Evolutionary conservation across 1,284 basidiomycete genomes (phyloP).

Genomic region (Malassezia nana): DNA sequence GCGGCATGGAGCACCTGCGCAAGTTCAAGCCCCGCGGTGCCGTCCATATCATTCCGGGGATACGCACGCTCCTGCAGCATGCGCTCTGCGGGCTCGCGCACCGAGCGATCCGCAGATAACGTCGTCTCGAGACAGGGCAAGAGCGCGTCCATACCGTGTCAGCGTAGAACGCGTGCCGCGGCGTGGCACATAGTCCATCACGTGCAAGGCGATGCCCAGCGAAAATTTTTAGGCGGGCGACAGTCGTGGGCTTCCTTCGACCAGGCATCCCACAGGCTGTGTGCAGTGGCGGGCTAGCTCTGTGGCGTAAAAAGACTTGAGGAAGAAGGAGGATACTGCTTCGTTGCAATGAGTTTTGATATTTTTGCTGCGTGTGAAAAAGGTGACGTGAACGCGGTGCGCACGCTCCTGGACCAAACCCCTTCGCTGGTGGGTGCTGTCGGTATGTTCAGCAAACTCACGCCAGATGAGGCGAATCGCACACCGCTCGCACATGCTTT

Average conservation of each 20-base stretch:
- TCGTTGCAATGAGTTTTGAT: conserved; percentile 26
- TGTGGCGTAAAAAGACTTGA: background rate
- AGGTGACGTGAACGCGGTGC: conserved; percentile 32
- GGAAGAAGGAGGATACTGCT: background rate
- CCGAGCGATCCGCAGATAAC: conserved; percentile 5
- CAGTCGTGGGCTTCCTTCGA: background rate
- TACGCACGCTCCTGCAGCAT: background rate
- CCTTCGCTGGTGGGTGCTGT: conserved; percentile 25
- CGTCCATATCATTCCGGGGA: background rate
- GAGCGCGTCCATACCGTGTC: conserved; percentile 18
- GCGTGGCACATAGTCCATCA: conserved; percentile 6
- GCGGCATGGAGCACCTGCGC: conserved; percentile 3
- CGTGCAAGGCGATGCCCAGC: background rate
- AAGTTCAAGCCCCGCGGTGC: conserved; percentile 5
- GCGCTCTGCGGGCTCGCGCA: conserved; percentile 8
- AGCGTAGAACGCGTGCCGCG: background rate
- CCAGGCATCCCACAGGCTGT: background rate
- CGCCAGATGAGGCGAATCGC: conserved; percentile 22
- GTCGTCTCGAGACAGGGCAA: conserved; percentile 5
- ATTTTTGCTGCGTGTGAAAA: conserved; percentile 35
- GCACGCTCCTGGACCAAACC: conserved; percentile 25
- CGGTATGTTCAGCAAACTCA: conserved; percentile 5
- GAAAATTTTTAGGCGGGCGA: conserved; percentile 1
- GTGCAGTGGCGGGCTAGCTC: background rate
- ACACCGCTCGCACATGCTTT: conserved; percentile 31